These are phyloP conservation scores for Aureobasidium sp. DNA, from an alignment of 2,329 filamentous ascomycete genomes.

Conservation along the genomic window DNA sequence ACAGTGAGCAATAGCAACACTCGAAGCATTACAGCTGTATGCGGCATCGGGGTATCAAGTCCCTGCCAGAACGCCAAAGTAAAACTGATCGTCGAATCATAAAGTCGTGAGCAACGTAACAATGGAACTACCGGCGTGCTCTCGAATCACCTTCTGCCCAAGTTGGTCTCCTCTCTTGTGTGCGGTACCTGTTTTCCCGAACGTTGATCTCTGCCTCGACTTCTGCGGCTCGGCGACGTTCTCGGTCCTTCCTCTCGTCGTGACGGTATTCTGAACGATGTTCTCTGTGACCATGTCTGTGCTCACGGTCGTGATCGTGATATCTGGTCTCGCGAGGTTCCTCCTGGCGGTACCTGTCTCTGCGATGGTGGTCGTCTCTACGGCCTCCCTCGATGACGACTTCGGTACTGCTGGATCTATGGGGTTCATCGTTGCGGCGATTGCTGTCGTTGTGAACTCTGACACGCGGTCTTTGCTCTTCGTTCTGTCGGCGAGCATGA, in stretches of 20 bases:
- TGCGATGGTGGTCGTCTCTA: neutral
- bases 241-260: neutral
- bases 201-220: neutral
- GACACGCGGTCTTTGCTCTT: neutral
- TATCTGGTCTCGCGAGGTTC: neutral
- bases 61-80: neutral
- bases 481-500: neutral
- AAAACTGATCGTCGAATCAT: neutral
- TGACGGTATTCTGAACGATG: conserved; percentile 3
- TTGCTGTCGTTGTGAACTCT: neutral
- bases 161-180: neutral
- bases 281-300: neutral
- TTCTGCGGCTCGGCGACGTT: neutral
- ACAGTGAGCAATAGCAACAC: neutral
- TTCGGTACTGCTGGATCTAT: neutral
- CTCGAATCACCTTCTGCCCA: neutral
- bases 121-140: neutral
- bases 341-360: neutral
- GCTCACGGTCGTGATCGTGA: neutral
- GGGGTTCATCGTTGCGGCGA: neutral
- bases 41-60: neutral
- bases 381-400: neutral
- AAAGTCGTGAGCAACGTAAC: neutral
- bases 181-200: neutral
- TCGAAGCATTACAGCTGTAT: neutral